Evolutionary conservation across 108 stramenopile species (phyloP).

Genomic region (Skeletonema tropicum): DNA sequence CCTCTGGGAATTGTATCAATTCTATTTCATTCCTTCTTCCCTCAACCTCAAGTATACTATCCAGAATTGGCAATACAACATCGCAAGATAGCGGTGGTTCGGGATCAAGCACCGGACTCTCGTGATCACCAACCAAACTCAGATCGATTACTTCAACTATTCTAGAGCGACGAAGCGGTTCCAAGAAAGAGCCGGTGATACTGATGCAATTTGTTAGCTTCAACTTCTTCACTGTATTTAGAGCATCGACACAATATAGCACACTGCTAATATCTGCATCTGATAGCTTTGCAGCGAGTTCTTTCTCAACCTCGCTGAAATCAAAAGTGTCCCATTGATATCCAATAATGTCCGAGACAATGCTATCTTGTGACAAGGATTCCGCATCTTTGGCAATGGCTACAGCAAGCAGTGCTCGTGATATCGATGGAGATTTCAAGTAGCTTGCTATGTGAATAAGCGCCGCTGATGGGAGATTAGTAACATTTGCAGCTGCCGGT

Average conservation of each 20-base stretch:
- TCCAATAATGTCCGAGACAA: background rate
- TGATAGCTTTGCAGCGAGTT: background rate
- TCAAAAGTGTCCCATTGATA: slow-evolving; percentile 1
- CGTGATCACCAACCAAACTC: background rate
- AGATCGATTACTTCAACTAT: slow-evolving; percentile 1
- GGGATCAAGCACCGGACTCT: background rate
- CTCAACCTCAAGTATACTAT: no score
- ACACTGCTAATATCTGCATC: slow-evolving; percentile 7
- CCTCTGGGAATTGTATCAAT: no score
- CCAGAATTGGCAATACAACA: background rate
- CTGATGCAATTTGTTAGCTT: background rate
- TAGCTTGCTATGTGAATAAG: background rate
- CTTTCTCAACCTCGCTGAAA: background rate
- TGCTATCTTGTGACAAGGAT: background rate
- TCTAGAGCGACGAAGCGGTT: background rate
- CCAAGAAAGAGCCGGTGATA: background rate
- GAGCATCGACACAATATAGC: background rate
- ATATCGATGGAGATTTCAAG: background rate
- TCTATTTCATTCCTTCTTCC: no score
- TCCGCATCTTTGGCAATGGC: background rate
- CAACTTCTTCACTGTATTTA: background rate
- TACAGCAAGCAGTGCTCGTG: background rate
- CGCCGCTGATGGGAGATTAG: background rate
- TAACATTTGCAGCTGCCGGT: no score
- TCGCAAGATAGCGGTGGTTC: background rate